Conservation (phyloP, 306 rosid species). For the Albizia julibrissin region DNA sequence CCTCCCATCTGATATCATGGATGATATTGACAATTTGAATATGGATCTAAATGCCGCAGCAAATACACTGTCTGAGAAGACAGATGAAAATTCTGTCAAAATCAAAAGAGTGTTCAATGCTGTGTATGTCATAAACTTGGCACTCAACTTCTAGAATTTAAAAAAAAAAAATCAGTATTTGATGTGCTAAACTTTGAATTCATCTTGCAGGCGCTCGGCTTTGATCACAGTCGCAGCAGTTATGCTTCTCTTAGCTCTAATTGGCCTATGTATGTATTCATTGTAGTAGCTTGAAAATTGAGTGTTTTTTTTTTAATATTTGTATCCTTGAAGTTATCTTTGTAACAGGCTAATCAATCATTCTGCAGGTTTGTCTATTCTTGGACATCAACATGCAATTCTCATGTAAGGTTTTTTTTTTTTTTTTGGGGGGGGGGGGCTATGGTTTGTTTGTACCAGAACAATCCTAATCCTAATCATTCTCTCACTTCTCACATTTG, state of each 20-base stretch:
- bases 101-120: slow-evolving; percentile 53
- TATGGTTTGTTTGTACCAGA: background rate
- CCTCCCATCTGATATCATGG: slow-evolving; percentile 78
- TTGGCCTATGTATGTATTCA: slow-evolving; percentile 68
- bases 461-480: slow-evolving; percentile 11
- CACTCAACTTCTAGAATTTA: slow-evolving; percentile 2
- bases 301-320: background rate
- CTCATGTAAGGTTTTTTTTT: slow-evolving; percentile 58
- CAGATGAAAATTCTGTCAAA: slow-evolving; percentile 60
- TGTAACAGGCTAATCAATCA: slow-evolving; percentile 30
- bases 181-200: slow-evolving; percentile 29
- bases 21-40: slow-evolving; percentile 70
- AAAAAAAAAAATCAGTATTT: background rate
- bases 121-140: slow-evolving; percentile 57
- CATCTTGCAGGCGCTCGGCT: slow-evolving; percentile 59
- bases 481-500: slow-evolving; percentile 15
- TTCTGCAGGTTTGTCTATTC: slow-evolving; percentile 71
- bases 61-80: slow-evolving; percentile 57
- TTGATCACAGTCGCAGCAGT: slow-evolving; percentile 70
- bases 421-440: too few relatives aligned
- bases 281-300: slow-evolving; percentile 13
- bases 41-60: slow-evolving; percentile 71
- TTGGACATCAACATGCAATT: slow-evolving; percentile 77
- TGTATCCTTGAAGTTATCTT: slow-evolving; percentile 4
- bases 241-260: slow-evolving; percentile 72